Conservation (phyloP, 164 flowering plant genomes). For the Stephania yunnanensis region DNA sequence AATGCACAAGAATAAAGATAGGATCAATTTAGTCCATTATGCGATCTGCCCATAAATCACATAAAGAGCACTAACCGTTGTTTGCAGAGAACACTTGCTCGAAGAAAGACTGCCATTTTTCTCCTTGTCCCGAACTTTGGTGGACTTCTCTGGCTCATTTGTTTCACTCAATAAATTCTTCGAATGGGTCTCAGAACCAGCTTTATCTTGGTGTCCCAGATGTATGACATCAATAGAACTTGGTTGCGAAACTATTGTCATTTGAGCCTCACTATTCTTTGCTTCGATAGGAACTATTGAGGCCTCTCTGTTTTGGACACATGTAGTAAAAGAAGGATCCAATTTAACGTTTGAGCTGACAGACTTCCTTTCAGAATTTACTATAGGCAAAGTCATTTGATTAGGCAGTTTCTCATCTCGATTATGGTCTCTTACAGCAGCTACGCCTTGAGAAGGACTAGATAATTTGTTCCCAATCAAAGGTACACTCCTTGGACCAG, state of each 20-base stretch:
- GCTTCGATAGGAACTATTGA: constrained; percentile 25
- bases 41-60: neutral
- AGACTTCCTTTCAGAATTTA: constrained; percentile 40
- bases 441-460: constrained; percentile 27
- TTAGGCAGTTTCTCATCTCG: constrained; percentile 37
- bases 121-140: constrained; percentile 40
- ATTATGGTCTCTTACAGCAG: constrained; percentile 25
- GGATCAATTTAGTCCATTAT: neutral
- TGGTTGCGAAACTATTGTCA: constrained; percentile 26
- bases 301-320: constrained; percentile 27
- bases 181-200: constrained; percentile 27
- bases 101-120: constrained; percentile 28
- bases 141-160: constrained; percentile 28
- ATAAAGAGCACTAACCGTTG: constrained; percentile 10
- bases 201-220: constrained; percentile 36
- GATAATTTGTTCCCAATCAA: constrained; percentile 29
- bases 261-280: constrained; percentile 44
- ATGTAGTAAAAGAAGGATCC: constrained; percentile 29
- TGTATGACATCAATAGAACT: constrained; percentile 29
- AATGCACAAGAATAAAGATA: neutral
- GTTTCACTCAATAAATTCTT: constrained; percentile 27
- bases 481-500: constrained; percentile 36
- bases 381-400: constrained; percentile 27
- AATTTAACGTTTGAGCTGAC: constrained; percentile 28
- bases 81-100: constrained; percentile 14